Evolutionary conservation across 2,329 filamentous ascomycete genomes (phyloP).

Genomic region (Phialophora tarda): DNA sequence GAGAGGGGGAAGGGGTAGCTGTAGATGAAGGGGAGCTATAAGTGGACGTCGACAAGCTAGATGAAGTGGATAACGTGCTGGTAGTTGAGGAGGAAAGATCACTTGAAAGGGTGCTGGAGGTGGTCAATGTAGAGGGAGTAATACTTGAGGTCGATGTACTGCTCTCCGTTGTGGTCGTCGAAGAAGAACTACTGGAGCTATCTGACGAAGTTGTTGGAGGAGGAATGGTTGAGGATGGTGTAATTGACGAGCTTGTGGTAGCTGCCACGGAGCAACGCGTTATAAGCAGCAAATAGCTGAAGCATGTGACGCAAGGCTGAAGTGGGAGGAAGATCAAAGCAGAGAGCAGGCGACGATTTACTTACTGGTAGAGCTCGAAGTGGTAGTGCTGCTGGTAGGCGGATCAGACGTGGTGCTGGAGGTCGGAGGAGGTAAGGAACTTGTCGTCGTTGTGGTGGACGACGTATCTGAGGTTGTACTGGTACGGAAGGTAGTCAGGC

Average conservation of each 20-base stretch:
- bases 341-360: conserved; percentile 14
- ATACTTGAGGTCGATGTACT: conserved; percentile 14
- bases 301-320: conserved; percentile 18
- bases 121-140: conserved; percentile 14
- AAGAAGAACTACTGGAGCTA: conserved; percentile 14
- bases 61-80: conserved; percentile 17
- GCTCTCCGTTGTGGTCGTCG: conserved; percentile 11
- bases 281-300: conserved; percentile 21
- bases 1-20: conserved; percentile 27
- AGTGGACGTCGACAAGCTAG: conserved; percentile 22
- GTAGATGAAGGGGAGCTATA: conserved; percentile 27
- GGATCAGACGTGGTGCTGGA: conserved; percentile 6
- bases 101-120: conserved; percentile 12
- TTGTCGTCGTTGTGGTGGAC: conserved; percentile 12
- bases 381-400: neutral
- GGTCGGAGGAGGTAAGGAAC: neutral
- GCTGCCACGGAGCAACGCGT: conserved; percentile 26
- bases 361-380: conserved; percentile 24
- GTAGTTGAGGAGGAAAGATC: conserved; percentile 4
- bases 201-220: conserved; percentile 21
- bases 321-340: conserved; percentile 7
- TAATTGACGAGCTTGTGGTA: conserved; percentile 28
- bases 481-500: conserved; percentile 13
- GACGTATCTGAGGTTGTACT: conserved; percentile 12
- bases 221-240: neutral